Conservation (phyloP, 2,329 filamentous ascomycete species). For the Paecilomyces dactylethromorphus region DNA sequence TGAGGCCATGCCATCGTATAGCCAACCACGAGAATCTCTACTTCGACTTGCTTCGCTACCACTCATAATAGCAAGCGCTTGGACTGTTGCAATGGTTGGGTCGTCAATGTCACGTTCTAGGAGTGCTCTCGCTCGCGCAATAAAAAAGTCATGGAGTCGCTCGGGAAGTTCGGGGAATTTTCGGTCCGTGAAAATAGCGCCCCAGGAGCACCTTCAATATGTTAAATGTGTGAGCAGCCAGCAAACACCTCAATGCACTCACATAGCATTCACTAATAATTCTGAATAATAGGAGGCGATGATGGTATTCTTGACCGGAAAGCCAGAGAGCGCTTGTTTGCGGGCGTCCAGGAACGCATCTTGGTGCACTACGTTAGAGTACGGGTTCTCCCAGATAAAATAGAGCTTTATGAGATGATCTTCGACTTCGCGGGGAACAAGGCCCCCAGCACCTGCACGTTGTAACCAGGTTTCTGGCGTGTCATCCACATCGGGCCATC, state of each 20-base stretch:
- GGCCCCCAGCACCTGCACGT: conserved; percentile 18
- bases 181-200: conserved; percentile 8
- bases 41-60: conserved; percentile 27
- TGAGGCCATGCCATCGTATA: conserved; percentile 32
- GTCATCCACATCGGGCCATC: conserved; percentile 12
- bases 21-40: conserved; percentile 32
- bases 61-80: conserved; percentile 33
- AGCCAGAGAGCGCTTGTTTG: neutral
- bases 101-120: conserved; percentile 36
- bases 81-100: conserved; percentile 34
- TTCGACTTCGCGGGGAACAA: conserved; percentile 21
- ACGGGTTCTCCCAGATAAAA: conserved; percentile 34
- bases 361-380: conserved; percentile 27
- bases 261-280: conserved; percentile 11
- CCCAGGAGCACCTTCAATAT: conserved; percentile 9
- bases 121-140: conserved; percentile 5
- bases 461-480: conserved; percentile 1
- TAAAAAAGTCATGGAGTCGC: conserved; percentile 8
- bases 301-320: neutral
- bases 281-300: conserved; percentile 6
- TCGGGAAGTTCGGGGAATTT: conserved; percentile 3
- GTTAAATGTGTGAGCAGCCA: neutral
- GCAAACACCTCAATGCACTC: neutral
- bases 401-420: conserved; percentile 29
- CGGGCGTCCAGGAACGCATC: conserved; percentile 10